Percentiles rank a stretch among this genome's conserved stretches.
phyloP scores from a whole-genome alignment of 2,329 filamentous ascomycete genomes.

The Ilyonectria robusta region DNA sequence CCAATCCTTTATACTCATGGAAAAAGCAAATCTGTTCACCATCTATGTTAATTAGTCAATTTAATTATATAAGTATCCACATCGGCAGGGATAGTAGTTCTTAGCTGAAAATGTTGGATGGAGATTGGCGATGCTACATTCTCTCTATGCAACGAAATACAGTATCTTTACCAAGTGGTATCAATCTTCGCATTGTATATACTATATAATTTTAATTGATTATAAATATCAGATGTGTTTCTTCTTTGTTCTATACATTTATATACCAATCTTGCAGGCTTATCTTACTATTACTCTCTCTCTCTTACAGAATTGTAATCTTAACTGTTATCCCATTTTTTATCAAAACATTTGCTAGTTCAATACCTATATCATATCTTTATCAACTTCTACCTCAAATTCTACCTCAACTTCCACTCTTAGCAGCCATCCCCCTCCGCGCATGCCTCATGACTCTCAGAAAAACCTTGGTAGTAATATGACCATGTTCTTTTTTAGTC shows the following conservation, averaged over 20 bases:
- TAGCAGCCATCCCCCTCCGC: background rate
- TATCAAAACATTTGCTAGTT: background rate
- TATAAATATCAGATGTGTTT: slow-evolving; percentile 2
- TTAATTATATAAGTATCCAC: slow-evolving; percentile 4
- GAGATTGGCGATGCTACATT: too few relatives aligned
- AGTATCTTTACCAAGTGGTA: background rate
- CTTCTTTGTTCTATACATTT: background rate
- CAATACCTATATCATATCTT: slow-evolving; percentile 17
- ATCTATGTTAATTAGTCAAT: background rate
- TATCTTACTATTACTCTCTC: too few relatives aligned
- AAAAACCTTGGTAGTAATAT: too few relatives aligned
- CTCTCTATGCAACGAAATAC: too few relatives aligned
- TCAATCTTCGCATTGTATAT: background rate
- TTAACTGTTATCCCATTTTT: background rate
- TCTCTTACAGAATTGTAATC: background rate
- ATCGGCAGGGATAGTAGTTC: slow-evolving; percentile 1
- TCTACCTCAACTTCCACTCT: slow-evolving; percentile 18
- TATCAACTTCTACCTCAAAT: slow-evolving; percentile 14
- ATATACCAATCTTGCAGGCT: too few relatives aligned
- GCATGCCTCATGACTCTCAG: too few relatives aligned
- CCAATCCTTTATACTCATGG: slow-evolving; percentile 3
- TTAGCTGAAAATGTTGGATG: background rate
- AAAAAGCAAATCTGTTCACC: background rate
- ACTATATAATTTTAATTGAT: slow-evolving; percentile 5
- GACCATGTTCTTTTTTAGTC: too few relatives aligned